These are phyloP conservation scores for Hypocreales sp. DNA, from an alignment of 2,329 filamentous ascomycete species.

Conservation along the genomic window DNA sequence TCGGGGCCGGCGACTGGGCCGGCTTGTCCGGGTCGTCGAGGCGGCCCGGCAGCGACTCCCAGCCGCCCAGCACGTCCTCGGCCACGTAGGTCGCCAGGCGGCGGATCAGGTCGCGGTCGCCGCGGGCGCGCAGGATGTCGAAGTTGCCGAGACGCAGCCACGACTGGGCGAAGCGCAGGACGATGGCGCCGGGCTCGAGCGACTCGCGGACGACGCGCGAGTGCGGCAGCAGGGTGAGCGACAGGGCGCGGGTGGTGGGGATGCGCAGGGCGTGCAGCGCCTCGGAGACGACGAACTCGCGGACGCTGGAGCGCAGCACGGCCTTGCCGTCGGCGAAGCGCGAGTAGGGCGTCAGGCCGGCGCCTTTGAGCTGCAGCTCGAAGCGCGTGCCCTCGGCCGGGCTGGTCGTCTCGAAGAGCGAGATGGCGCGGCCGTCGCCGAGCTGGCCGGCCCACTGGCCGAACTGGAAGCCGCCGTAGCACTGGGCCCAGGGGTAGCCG, in stretches of 20 bases:
- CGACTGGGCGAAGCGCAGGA: slow-evolving; percentile 75
- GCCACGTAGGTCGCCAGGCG: slow-evolving; percentile 69
- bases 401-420: slow-evolving; percentile 79
- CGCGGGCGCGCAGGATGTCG: slow-evolving; percentile 71
- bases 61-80: slow-evolving; percentile 76
- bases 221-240: slow-evolving; percentile 62
- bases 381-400: slow-evolving; percentile 56
- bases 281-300: slow-evolving; percentile 89
- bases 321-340: slow-evolving; percentile 94
- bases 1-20: slow-evolving; percentile 22
- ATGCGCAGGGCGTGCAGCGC: slow-evolving; percentile 73
- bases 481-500: slow-evolving; percentile 95
- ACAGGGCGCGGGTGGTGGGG: slow-evolving; percentile 73
- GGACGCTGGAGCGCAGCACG: slow-evolving; percentile 79
- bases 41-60: slow-evolving; percentile 62
- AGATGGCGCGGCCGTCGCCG: slow-evolving; percentile 88
- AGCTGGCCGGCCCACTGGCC: slow-evolving; percentile 93
- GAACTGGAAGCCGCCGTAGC: slow-evolving; percentile 73
- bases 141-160: slow-evolving; percentile 96
- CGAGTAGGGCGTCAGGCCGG: slow-evolving; percentile 85
- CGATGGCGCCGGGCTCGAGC: slow-evolving; percentile 81
- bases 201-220: slow-evolving; percentile 62
- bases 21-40: slow-evolving; percentile 35
- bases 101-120: slow-evolving; percentile 60
- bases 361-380: slow-evolving; percentile 89